Base-by-base conservation (phyloP, 306 rosid genomes). In the Betula pendula region DNA sequence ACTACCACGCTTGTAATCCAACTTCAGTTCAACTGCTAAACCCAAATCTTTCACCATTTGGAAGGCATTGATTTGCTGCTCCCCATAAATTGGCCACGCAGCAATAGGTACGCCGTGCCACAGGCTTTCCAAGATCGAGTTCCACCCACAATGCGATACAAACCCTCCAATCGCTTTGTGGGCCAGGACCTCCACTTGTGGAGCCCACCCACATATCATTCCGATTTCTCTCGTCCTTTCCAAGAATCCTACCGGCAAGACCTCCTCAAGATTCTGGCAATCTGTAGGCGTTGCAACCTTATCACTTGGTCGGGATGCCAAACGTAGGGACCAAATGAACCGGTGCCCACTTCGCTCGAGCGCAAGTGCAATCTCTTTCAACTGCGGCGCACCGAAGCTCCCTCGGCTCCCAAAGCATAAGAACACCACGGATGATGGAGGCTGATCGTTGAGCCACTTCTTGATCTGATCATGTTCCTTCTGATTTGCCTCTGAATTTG, bases 331-430 rank as follows among this genome's bases (percentile, higher is more conserved):
- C 84, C 81, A 81, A 14, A 81, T 7, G 74, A 81, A 81, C 4
- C 81, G 52, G 9, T 33, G 17, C 22, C 63, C 78, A 0, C 71
- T 55, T 3, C 59, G 68, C 35, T 87, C 77, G 2, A 87, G 82
- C 44, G 79, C 90, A 40, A 45, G 15, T 1, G 86, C 88, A 9
- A 78, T 81, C 53, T 84, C 85, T 59, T 45, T 81, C 55, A 87
- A 13, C 20, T 81, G 88, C 72, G 73, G 38, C n/a, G 12, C 74
- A 60, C 65, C 71, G 17, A 87, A 75, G 33, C 71, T 58, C 13
- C 86, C 86, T 9, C 0, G 4, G 66, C 82, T 87, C 9, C 90
- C 88, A 13, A 87, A 87, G 75, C 90, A 81, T 67, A 87, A 80
- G 81, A 84, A 66, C 20, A 85, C 74, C 8, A 85, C 91, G 3